Evolutionary conservation across 2,329 filamentous ascomycete species (phyloP), one percentile per base, ranked within the genome.

Genomic region (Curvularia hawaiiensis): DNA sequence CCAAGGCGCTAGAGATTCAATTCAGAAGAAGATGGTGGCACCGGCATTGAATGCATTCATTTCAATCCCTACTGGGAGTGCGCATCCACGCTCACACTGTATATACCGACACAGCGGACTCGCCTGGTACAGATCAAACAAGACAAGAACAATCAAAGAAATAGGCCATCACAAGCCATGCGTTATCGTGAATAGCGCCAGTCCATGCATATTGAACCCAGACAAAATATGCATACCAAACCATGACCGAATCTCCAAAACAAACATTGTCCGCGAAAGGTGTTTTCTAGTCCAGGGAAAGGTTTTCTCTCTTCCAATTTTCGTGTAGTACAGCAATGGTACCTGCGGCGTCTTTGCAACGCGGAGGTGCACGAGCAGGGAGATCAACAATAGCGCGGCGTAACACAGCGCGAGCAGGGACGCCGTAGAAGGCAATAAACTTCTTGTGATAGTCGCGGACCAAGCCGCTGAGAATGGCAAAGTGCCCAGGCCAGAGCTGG

Each of bases 391-490:
- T 79, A 0, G 90, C 90, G 50, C 85, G 80, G 38, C 87, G 82
- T 63, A 97, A 74, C 1, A 91, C 86, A 0, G 85, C 89, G n/a
- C 90, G 74, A 0, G 86, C 93, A 8, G 89, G 86, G 49, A 86
- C 87, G 1, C 93, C 94, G 69, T 93, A 99, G 65, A 95, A 91
- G 14, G 82, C 81, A 48, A 97, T 79, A 67, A 98, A 92, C 18
- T 90, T 88, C 52, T 86, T 83, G 61, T 91, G 88, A 60, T 89
- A 89, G 24, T 88, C 85, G 50, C 83, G 78, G 7, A 85, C 74
- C 60, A 86, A 79, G 38, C 79, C 80, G 65, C 85, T 81, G 28
- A 88, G 68, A 12, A 81, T 77, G 22, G 77, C 67, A 51, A 77
- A 78, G 48, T 84, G 83, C 41, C 82, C 82, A 33, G 81, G 73